Base-by-base conservation (phyloP, 352 stramenopile species). In the Pythium monospermum region DNA sequence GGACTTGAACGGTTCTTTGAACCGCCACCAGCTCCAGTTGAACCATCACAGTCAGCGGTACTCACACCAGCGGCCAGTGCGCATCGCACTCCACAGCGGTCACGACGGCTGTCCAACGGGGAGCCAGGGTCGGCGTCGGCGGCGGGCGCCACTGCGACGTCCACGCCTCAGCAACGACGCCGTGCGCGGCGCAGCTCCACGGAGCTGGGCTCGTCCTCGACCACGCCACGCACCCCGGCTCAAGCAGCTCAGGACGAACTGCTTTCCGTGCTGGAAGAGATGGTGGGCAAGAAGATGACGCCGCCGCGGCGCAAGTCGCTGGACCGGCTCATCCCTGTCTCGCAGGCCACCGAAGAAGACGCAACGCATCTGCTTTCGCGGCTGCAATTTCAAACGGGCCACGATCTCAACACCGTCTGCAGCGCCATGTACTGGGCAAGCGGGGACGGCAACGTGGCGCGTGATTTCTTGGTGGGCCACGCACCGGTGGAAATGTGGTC, bases 401-500 rank as follows among this genome's bases (percentile, higher is more conserved):
- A 66, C 18, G 50, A 61, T 27, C 19, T 49, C 21, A 56, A 57
- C 27, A 48, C 56, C 8, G 40, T 69, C 6, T 56, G 40, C 41
- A 52, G 49, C 30, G 61, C 61, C 10, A 30, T 69, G 7, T 69
- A 62, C 56, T 69, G 47, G 47, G 35, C 49, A 10, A 58, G 47
- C 23, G 61, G 61, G 13, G 55, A 57, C 13, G 33, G 25, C 7
- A 38, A 51, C 19, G 50, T 65, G 15, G 57, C 61, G 12, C 33
- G 28, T 16, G 51, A 39, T 12, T 69, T 66, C 25, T 38, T 73
- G 43, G 2, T 48, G 8, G 58, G 58, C 2, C 38, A 48, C 32
- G 6, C 25, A 13, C 58, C 68, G 8, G 18, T 44, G 1, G 60
- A 48, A 32, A 66, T 83, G 15, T 88, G 77, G 77, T 77, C 58